phyloP scores from a whole-genome alignment of 2,329 filamentous ascomycete genomes.

The Aureobasidium melanogenum region DNA sequence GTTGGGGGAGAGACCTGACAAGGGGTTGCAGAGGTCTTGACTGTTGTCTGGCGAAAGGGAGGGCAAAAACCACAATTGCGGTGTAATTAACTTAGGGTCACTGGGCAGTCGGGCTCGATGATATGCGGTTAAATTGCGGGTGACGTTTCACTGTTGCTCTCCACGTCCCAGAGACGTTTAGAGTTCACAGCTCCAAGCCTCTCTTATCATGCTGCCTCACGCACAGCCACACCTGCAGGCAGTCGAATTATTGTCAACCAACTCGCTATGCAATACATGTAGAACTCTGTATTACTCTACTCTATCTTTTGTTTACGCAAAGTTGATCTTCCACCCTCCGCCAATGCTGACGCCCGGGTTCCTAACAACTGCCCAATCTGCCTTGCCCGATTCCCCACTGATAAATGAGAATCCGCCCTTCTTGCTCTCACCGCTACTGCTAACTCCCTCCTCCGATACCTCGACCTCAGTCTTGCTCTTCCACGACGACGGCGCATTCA shows the following conservation, averaged over 20 bases:
- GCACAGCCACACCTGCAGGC: background rate
- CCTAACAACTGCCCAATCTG: conserved; percentile 55
- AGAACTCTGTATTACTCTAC: background rate
- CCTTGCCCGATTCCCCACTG: conserved; percentile 43
- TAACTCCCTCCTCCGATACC: conserved; percentile 51
- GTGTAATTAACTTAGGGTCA: background rate
- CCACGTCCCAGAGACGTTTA: background rate
- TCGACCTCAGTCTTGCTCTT: conserved; percentile 52
- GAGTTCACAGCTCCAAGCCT: background rate
- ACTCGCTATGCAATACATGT: background rate
- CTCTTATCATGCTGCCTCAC: conserved; percentile 4
- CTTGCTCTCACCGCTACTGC: conserved; percentile 32
- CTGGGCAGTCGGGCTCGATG: background rate
- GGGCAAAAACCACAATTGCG: background rate
- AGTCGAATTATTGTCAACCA: background rate
- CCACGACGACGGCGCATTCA: conserved; percentile 71
- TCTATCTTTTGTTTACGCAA: conserved; percentile 22
- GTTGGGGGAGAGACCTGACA: background rate
- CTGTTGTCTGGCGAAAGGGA: background rate
- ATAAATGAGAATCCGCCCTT: conserved; percentile 54
- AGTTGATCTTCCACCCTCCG: conserved; percentile 55
- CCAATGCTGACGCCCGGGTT: conserved; percentile 55
- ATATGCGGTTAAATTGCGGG: background rate
- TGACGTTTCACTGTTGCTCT: background rate
- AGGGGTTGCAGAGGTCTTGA: background rate